These are phyloP conservation scores for Moesziomyces aphidis DNA, from an alignment of 1,284 basidiomycete species.

Conservation along the genomic window DNA sequence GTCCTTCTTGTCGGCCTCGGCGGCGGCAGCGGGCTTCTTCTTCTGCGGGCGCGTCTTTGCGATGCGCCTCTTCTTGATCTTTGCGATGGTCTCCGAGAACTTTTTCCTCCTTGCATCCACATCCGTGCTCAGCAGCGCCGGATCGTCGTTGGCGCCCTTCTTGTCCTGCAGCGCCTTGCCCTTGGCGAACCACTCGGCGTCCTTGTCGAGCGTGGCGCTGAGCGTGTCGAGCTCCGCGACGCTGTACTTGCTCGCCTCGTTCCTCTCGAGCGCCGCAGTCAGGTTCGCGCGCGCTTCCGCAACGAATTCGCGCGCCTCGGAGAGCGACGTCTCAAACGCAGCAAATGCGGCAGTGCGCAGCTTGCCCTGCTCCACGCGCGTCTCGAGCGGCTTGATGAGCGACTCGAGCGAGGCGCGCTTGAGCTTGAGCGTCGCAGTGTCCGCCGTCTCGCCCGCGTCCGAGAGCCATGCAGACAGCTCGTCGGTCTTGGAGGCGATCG, in stretches of 20 bases:
- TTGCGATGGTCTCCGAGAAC: conserved; percentile 57
- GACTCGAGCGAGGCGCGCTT: conserved; percentile 77
- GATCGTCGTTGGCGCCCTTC: conserved; percentile 58
- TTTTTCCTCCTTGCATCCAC: conserved; percentile 63
- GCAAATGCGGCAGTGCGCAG: conserved; percentile 75
- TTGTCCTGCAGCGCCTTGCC: conserved; percentile 55
- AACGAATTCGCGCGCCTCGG: conserved; percentile 79
- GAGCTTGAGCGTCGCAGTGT: conserved; percentile 66
- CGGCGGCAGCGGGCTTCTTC: conserved; percentile 12
- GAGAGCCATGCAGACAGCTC: conserved; percentile 84
- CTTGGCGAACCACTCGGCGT: conserved; percentile 64
- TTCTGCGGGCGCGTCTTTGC: conserved; percentile 61
- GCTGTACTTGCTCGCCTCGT: conserved; percentile 61
- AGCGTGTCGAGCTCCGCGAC: conserved; percentile 64
- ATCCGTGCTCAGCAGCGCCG: conserved; percentile 59
- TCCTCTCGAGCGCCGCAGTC: conserved; percentile 72
- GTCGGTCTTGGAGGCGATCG: conserved; percentile 76
- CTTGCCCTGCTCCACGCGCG: conserved; percentile 86
- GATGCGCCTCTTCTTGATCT: conserved; percentile 59
- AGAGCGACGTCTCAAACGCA: conserved; percentile 77
- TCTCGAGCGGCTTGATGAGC: conserved; percentile 83
- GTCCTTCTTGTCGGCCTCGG: conserved; percentile 16
- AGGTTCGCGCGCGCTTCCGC: conserved; percentile 77
- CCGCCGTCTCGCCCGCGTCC: conserved; percentile 85
- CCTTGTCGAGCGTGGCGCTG: conserved; percentile 50